Conservation (phyloP, 352 stramenopile species). For the Globisporangium radiosum region DNA sequence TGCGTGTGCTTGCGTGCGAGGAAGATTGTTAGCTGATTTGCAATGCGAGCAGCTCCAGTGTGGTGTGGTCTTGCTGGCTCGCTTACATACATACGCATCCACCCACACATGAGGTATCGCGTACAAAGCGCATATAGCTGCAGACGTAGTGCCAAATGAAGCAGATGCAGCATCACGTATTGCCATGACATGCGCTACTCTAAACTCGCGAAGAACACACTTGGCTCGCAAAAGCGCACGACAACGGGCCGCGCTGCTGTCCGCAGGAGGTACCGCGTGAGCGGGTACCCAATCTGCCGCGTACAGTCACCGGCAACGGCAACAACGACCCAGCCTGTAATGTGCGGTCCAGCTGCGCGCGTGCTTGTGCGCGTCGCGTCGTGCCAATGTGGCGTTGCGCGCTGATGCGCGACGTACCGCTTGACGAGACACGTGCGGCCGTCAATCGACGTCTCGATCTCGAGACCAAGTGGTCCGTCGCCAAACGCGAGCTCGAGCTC, state of each 20-base stretch:
- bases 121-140: too few relatives aligned
- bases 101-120: too few relatives aligned
- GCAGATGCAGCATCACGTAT: too few relatives aligned
- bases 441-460: constrained; percentile 79
- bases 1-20: too few relatives aligned
- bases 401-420: constrained; percentile 20
- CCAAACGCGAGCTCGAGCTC: constrained; percentile 69
- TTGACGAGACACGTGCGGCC: constrained; percentile 60
- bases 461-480: constrained; percentile 41
- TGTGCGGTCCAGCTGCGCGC: constrained; percentile 14
- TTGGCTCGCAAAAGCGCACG: constrained; percentile 73
- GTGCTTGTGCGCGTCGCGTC: constrained; percentile 9
- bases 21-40: too few relatives aligned
- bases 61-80: too few relatives aligned
- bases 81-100: too few relatives aligned
- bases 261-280: constrained; percentile 68
- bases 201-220: constrained; percentile 67
- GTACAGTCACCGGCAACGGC: constrained; percentile 67
- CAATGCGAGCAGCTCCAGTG: too few relatives aligned
- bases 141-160: too few relatives aligned
- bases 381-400: constrained; percentile 12
- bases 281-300: constrained; percentile 50
- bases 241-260: constrained; percentile 51
- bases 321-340: constrained; percentile 58
- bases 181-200: constrained; percentile 1